Percentiles rank a stretch among this genome's conserved stretches.
Evolutionary conservation across 106 monocot species (phyloP).

Genomic region (Xerophyta viscosa): DNA sequence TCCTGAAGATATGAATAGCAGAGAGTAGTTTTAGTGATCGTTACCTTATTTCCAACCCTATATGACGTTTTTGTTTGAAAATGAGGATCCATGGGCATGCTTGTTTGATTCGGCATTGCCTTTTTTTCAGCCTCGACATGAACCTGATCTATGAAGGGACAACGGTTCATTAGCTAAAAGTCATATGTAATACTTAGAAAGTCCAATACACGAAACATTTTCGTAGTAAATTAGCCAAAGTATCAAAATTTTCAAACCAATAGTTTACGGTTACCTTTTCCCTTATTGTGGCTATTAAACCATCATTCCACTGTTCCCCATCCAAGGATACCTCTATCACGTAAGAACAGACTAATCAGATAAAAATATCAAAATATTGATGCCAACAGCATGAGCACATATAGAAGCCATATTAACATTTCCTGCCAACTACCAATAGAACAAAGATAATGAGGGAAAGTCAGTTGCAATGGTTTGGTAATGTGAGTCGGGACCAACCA

Average conservation of each 20-base stretch:
- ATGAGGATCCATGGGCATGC: constrained; percentile 53
- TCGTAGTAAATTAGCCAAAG: too few species aligned
- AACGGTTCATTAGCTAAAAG: constrained; percentile 15
- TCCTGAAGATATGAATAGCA: background rate
- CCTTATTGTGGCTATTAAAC: constrained; percentile 83
- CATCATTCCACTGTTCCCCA: constrained; percentile 98
- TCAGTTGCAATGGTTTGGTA: too few species aligned
- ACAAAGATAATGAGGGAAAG: too few species aligned
- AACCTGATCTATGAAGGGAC: constrained; percentile 58
- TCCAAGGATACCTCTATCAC: constrained; percentile 68
- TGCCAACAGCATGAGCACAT: background rate
- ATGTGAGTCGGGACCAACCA: too few species aligned
- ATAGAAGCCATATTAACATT: background rate
- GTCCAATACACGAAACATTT: too few species aligned
- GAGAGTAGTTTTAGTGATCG: background rate
- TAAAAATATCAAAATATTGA: background rate
- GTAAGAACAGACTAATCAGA: background rate
- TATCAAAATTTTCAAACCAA: too few species aligned
- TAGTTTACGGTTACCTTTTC: constrained; percentile 61
- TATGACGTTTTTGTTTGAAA: constrained; percentile 56
- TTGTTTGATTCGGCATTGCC: constrained; percentile 40
- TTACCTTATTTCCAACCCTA: constrained; percentile 78
- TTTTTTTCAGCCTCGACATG: constrained; percentile 94
- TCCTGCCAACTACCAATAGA: too few species aligned
- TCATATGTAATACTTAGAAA: too few species aligned